Evolutionary conservation across 225 moss, liverwort and hornwort genomes (phyloP).

Genomic region (Antitrichia curtipendula): DNA sequence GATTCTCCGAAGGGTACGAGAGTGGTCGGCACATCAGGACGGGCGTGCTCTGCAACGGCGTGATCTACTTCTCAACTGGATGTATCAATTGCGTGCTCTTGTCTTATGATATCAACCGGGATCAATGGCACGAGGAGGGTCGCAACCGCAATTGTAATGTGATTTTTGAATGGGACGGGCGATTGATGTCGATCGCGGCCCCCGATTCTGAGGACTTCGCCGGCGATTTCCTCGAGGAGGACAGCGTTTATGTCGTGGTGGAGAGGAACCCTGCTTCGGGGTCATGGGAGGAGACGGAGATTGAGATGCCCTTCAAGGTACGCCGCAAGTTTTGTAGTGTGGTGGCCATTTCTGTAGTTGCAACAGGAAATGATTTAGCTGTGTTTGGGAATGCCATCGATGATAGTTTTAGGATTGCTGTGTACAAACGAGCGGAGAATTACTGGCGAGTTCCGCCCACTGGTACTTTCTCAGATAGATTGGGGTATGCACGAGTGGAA

Average conservation of each 20-base stretch:
- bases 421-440: slow-evolving; percentile 1
- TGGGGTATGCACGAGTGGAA: neutral
- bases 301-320: neutral
- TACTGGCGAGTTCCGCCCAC: neutral
- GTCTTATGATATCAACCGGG: neutral
- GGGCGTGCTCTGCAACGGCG: neutral
- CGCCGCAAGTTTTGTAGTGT: neutral
- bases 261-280: neutral
- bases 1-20: neutral
- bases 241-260: neutral
- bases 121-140: slow-evolving; percentile 3
- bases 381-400: neutral
- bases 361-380: slow-evolving; percentile 1
- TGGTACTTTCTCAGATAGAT: neutral
- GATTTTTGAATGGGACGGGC: slow-evolving; percentile 12
- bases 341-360: neutral
- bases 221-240: neutral
- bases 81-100: neutral
- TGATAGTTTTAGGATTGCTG: neutral
- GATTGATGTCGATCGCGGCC: slow-evolving; percentile 1
- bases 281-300: neutral
- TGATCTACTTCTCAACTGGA: neutral
- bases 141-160: neutral
- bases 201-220: neutral
- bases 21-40: neutral